Evolutionary conservation across 345 rosid species (phyloP).

Genomic region (Populus simonii): DNA sequence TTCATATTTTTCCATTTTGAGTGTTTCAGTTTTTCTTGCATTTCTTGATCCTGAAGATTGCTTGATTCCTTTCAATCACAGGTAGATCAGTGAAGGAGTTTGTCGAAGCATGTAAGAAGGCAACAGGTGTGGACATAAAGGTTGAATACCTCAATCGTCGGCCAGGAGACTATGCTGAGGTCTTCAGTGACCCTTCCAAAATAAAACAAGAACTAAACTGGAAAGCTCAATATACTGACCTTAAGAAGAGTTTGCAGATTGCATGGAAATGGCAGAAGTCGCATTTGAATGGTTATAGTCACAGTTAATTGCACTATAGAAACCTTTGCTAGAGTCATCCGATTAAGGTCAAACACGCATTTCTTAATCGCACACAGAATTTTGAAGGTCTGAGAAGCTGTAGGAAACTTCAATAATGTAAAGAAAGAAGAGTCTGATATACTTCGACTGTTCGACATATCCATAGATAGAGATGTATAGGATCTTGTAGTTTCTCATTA

Average conservation of each 20-base stretch:
- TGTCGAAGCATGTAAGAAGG: conserved; percentile 94
- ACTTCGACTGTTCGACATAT: not conserved
- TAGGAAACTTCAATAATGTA: not conserved
- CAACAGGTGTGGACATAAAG: conserved; percentile 69
- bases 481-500: not conserved
- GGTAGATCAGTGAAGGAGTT: conserved; percentile 96
- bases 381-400: not conserved
- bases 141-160: conserved; percentile 77
- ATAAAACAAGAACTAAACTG: conserved; percentile 68
- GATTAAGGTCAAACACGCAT: not conserved
- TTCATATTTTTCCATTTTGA: no score
- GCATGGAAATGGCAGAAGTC: conserved; percentile 96
- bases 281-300: conserved; percentile 68
- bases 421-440: not conserved
- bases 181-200: conserved; percentile 79
- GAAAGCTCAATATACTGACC: conserved; percentile 75
- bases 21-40: not conserved
- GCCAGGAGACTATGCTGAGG: conserved; percentile 95
- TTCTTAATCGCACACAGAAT: not conserved
- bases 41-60: not conserved
- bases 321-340: not conserved
- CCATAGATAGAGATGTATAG: not conserved
- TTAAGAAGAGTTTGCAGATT: conserved; percentile 60
- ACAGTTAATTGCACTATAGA: not conserved
- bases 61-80: conserved; percentile 19